A percentile compares a stretch with the other conserved stretches of the same genome.
These are phyloP conservation scores for Helianthus tuberosus DNA, from an alignment of 129 eudicot genomes.

Conservation along the genomic window DNA sequence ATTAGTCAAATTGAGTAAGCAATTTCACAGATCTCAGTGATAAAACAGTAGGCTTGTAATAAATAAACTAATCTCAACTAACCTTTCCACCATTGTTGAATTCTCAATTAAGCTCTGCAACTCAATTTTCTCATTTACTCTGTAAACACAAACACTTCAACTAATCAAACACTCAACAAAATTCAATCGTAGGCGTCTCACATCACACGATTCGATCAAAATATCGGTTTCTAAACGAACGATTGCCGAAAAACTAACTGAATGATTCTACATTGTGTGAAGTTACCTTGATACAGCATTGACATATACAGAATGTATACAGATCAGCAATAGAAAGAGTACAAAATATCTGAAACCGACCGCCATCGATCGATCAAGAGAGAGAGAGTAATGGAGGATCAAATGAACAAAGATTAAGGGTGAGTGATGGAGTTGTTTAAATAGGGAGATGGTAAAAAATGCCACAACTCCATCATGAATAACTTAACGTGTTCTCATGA, in stretches of 20 bases:
- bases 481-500: constrained; percentile 16
- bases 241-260: too few relatives aligned
- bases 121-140: constrained; percentile 44
- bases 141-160: constrained; percentile 27
- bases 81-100: constrained; percentile 70
- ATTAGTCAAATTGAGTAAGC: neutral
- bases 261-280: too few relatives aligned
- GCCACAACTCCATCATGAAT: constrained; percentile 27
- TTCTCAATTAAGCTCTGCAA: constrained; percentile 54
- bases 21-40: neutral
- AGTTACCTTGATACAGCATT: constrained; percentile 45
- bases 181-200: neutral
- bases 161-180: constrained; percentile 15
- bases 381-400: neutral
- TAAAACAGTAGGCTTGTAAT: too few relatives aligned
- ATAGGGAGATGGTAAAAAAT: constrained; percentile 33
- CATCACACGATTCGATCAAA: neutral
- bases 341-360: constrained; percentile 21
- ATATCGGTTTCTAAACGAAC: neutral
- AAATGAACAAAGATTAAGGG: constrained; percentile 35
- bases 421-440: constrained; percentile 27
- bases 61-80: constrained; percentile 23
- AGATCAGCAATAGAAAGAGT: constrained; percentile 29
- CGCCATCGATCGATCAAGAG: constrained; percentile 39
- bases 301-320: constrained; percentile 24